These are phyloP conservation scores for Yamadazyma paraphyllophila DNA, from an alignment of 805 yeast species.

Conservation along the genomic window DNA sequence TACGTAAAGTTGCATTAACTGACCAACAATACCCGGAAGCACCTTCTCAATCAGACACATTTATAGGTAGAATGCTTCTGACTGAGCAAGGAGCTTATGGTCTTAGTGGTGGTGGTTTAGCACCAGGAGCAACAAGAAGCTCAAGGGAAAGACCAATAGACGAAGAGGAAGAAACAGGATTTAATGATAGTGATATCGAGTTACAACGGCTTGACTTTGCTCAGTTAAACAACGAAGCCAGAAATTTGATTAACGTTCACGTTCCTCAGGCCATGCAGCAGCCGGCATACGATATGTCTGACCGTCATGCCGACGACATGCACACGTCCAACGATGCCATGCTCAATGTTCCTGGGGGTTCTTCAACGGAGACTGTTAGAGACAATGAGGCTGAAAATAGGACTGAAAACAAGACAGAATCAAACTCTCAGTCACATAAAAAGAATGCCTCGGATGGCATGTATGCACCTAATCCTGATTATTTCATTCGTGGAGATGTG, in stretches of 20 bases:
- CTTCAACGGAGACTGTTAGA: constrained; percentile 13
- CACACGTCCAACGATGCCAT: constrained; percentile 5
- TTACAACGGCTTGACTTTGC: constrained; percentile 43
- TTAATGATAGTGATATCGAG: constrained; percentile 37
- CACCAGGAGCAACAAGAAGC: constrained; percentile 35
- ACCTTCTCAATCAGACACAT: constrained; percentile 32
- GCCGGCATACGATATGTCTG: constrained; percentile 1
- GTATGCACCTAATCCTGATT: constrained; percentile 46
- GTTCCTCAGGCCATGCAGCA: constrained; percentile 24
- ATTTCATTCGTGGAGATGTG: constrained; percentile 28
- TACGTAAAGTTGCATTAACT: constrained; percentile 35
- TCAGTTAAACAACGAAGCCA: constrained; percentile 51
- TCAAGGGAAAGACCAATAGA: constrained; percentile 18
- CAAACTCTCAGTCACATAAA: neutral
- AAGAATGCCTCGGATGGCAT: constrained; percentile 14
- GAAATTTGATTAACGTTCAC: constrained; percentile 51
- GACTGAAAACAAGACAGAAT: neutral
- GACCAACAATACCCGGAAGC: constrained; percentile 28
- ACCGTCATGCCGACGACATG: neutral
- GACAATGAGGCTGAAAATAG: constrained; percentile 2
- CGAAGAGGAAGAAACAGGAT: constrained; percentile 33
- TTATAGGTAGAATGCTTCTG: constrained; percentile 36
- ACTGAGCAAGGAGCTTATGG: constrained; percentile 22
- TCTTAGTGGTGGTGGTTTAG: constrained; percentile 41
- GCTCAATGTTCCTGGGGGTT: constrained; percentile 5